Evolutionary conservation across 192 early-diverging fungal genomes (phyloP), one percentile per base, ranked within the genome.

Genomic region (Coemansia sp.): DNA sequence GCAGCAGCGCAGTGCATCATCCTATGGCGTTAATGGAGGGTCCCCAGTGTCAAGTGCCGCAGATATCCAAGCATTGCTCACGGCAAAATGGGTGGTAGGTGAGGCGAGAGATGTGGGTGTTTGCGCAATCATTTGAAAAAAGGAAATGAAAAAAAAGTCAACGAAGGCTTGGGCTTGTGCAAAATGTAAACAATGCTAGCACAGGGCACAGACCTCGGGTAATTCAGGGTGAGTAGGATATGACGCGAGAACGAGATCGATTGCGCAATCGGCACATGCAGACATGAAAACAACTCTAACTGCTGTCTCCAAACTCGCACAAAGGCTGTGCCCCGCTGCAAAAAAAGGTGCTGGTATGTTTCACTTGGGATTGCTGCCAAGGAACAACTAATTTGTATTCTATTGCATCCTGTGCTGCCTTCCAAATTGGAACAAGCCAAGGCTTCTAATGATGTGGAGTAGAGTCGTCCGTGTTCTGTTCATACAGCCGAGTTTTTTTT

Each of bases 231-330:
- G 10, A 26, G 15, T 24, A 6, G 24, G 48, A 26, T 12, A 59
- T 59, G 26, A 26, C 57, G 57, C 57, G 6, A 59, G 18, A 59
- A 59, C 35, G 24, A 36, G 34, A 26, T 26, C 5, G n/a, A 59
- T 59, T 35, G 57, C 57, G 57, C 57, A 59, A 59, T 59, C 57
- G 15, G 57, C 34, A 59, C 51, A 53, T 53, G 51, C 51, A 53
- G 9, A 16, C 51, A 12, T 53, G 10, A 6, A 53, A 46, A 46
- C 18, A 18, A 5, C 12, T 46, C 16, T 18, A 14, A 46, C 44
- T 45, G 44, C 44, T 16, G 6, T 46, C 44, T 46, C 12, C 30
- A 41, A 41, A 41, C 7, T 5, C 9, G 0, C 39, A 41, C 39
- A 41, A 8, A 14, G 39, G 39, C 39, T 12, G 9, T 8, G 39